Conservation (phyloP, 306 rosid species). For the Lupinus albus region DNA sequence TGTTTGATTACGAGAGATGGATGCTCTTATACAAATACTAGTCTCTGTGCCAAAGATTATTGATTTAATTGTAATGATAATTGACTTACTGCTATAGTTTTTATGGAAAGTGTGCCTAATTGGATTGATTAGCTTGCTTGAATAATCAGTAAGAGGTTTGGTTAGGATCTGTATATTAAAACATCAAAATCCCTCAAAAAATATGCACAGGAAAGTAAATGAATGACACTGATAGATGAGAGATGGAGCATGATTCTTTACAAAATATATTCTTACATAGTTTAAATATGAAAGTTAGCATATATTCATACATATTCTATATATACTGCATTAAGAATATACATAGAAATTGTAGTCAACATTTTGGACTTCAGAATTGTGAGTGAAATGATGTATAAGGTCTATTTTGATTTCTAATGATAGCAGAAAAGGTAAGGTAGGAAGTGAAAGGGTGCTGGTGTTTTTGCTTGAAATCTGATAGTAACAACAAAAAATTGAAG, state of each 20-base stretch:
- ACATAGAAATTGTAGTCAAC: not conserved
- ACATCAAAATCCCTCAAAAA: too few species aligned
- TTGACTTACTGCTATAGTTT: not conserved
- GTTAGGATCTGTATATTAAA: too few species aligned
- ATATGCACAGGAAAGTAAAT: not conserved
- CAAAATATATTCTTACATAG: not conserved
- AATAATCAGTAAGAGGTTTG: too few species aligned
- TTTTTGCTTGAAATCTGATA: constrained; percentile 2
- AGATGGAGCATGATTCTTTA: not conserved
- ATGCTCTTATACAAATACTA: not conserved
- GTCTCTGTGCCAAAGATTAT: not conserved
- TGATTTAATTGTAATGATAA: constrained; percentile 2
- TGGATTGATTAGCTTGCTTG: too few species aligned
- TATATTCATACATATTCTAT: not conserved
- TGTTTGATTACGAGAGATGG: constrained; percentile 3
- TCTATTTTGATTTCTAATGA: constrained; percentile 20
- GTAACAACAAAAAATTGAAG: not conserved
- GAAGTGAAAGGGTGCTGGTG: not conserved
- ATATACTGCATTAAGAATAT: not conserved
- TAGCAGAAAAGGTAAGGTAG: constrained; percentile 2
- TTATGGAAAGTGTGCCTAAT: not conserved
- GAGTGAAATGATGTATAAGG: not conserved
- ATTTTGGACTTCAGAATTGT: not conserved
- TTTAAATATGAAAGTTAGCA: not conserved
- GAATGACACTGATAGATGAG: not conserved